phyloP scores from a whole-genome alignment of 768 basidiomycete species.

The Mrakia frigida region DNA sequence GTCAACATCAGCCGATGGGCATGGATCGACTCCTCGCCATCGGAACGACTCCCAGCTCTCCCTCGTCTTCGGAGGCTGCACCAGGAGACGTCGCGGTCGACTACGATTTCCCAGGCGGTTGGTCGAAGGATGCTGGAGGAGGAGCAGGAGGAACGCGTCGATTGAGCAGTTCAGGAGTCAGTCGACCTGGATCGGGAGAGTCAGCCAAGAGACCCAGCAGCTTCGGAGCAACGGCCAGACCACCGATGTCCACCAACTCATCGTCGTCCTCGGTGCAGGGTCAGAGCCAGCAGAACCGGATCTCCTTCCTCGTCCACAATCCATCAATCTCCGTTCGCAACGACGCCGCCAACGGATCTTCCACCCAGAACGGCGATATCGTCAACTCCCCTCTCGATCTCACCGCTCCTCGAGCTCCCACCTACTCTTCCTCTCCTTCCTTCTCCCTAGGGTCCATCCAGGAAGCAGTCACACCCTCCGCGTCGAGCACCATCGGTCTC shows the following conservation, averaged over 20 bases:
- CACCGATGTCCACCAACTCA: neutral
- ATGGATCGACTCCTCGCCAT: conserved; percentile 5
- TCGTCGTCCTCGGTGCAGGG: neutral
- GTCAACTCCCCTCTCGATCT: neutral
- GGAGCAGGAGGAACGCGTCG: neutral
- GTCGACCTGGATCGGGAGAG: conserved; percentile 6
- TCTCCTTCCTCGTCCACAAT: conserved; percentile 21
- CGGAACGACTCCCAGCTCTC: conserved; percentile 4
- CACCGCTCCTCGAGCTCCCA: conserved; percentile 1
- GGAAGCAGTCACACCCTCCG: neutral
- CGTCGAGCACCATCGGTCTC: neutral
- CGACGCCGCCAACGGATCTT: too few species aligned
- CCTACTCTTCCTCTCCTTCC: neutral
- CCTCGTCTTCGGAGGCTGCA: neutral
- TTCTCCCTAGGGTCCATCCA: conserved; percentile 4
- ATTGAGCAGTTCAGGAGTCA: neutral
- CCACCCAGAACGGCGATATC: neutral
- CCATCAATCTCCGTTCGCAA: neutral
- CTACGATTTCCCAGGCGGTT: neutral
- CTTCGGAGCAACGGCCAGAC: neutral
- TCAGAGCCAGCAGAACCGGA: neutral
- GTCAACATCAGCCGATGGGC: conserved; percentile 6
- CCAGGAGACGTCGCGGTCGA: neutral
- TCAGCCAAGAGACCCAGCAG: neutral
- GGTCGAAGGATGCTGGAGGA: neutral